Conservation (phyloP, 768 basidiomycete species). For the Rhodotorula paludigena region DNA sequence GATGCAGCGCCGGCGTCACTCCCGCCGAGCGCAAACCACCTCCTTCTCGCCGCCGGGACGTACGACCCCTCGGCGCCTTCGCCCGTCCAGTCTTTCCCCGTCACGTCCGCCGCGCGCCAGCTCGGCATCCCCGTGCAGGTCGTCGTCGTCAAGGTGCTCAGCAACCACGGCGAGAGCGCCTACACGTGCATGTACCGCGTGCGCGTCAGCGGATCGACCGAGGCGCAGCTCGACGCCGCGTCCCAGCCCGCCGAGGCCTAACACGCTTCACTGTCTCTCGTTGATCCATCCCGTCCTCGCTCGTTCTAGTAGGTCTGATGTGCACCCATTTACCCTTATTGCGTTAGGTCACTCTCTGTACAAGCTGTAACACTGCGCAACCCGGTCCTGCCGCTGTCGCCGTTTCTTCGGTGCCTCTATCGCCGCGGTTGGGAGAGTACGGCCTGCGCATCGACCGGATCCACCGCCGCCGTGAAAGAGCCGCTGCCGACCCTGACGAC, state of each 20-base stretch:
- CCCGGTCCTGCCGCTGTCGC: no score
- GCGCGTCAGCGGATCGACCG: conserved; percentile 33
- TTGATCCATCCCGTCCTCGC: background rate
- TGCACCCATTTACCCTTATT: no score
- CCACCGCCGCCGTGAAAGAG: no score
- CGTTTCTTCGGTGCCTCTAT: no score
- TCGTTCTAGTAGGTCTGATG: no score
- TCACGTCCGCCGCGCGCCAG: conserved; percentile 60
- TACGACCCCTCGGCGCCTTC: conserved; percentile 58
- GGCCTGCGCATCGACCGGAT: no score
- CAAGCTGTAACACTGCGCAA: no score
- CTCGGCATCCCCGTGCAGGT: conserved; percentile 78
- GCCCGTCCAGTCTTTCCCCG: conserved; percentile 75
- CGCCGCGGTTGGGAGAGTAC: no score
- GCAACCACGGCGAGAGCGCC: conserved; percentile 78
- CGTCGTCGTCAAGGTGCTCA: conserved; percentile 70
- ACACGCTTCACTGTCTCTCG: background rate
- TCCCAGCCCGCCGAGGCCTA: background rate
- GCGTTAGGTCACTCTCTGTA: no score
- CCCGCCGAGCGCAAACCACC: conserved; percentile 42
- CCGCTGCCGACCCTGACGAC: no score
- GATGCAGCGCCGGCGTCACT: conserved; percentile 41
- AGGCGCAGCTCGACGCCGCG: background rate
- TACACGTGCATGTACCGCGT: conserved; percentile 71
- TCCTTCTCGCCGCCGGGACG: conserved; percentile 65